Evolutionary conservation across 2,329 filamentous ascomycete species (phyloP), one percentile per base, ranked within the genome.

Genomic region (Calonectria hongkongensis): DNA sequence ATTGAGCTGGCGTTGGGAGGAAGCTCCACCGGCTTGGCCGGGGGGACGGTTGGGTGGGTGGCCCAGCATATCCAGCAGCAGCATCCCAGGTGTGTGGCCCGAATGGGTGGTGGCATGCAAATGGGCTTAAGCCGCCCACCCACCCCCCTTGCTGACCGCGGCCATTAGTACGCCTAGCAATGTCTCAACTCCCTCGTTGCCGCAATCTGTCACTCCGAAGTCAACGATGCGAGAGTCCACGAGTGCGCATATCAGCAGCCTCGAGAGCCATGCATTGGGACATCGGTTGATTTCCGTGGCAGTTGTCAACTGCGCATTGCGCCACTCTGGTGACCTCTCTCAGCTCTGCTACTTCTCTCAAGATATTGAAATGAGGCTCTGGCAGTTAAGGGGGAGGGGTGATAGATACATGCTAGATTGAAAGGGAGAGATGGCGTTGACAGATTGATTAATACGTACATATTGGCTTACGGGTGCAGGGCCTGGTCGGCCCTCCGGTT

Each of bases 171-270:
- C 69, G 70, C 69, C 74, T 62, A 48, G 65, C 69, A 73, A 76
- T 78, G 78, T 79, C 78, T 80, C 70, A 74, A 76, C 74, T 76
- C 74, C 77, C 76, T 78, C 71, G 69, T 69, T 78, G 50, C 67
- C 70, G 74, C 67, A 77, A 78, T 77, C 77, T 79, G 73, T 71
- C 66, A 74, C 50, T 62, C 64, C 39, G 39, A 30, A 47, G 56
- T 54, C 56, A 25, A 64, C 47, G 48, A 68, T 68, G 50, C 58
- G 64, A 64, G 65, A 58, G 48, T 47, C 41, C 16, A 54, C 51
- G 41, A 48, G 43, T 12, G 33, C 41, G 63, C 68, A 66, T 65
- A 39, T 64, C 54, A 67, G 47, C 63, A 63, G n/a, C 30, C 28
- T 48, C n/a, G 25, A 67, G 25, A 39, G 47, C 39, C 56, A 62